Evolutionary conservation across 1,139 yeast genomes (phyloP), one percentile per base, ranked within the genome.

Genomic region (Scheffersomyces cryptocercus): DNA sequence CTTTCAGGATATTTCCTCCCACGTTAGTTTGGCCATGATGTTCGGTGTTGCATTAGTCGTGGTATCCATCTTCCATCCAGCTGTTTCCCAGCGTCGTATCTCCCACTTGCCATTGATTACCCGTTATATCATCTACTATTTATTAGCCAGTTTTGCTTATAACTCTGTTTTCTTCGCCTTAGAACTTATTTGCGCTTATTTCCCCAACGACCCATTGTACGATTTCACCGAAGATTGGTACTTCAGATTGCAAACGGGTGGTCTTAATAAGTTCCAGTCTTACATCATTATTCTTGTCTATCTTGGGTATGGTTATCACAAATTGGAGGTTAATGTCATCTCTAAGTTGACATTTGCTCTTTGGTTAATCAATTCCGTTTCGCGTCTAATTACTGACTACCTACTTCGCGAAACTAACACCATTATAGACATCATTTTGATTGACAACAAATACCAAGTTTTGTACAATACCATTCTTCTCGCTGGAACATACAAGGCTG

Each of bases 11-110:
- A 38, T 41, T 14, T 32, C 39, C 20, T n/a, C 31, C 4, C 39
- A 41, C 29, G 38, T 35, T 16, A 47, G 35, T 36, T 29, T 47
- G 5, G 29, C 42, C 5, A 44, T 38, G 3, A 39, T 28, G 4
- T 47, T 40, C 16, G 48, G 44, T 15, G 24, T 42, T n/a, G 28
- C 29, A 15, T 28, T 40, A 11, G 37, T 37, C 6, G 13, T 40
- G 10, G 28, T 47, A 28, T 29, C 15, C 34, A 29, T 20, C 5
- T 37, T 14, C 29, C 39, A 37, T 20, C 24, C 39, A 7, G 28
- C 16, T 10, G 28, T 31, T 4, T 15, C 24, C 20, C 35, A 31
- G 20, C 12, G 24, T n/a, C 15, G 20, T 11, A 15, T 31, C 20
- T 4, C 35, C 24, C 20, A 8, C 11, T 31, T 31, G 24, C 35